A percentile compares a stretch with the other conserved stretches of the same genome.
Conservation (phyloP, 106 monocot species). For the Alisma plantagoaquatica region DNA sequence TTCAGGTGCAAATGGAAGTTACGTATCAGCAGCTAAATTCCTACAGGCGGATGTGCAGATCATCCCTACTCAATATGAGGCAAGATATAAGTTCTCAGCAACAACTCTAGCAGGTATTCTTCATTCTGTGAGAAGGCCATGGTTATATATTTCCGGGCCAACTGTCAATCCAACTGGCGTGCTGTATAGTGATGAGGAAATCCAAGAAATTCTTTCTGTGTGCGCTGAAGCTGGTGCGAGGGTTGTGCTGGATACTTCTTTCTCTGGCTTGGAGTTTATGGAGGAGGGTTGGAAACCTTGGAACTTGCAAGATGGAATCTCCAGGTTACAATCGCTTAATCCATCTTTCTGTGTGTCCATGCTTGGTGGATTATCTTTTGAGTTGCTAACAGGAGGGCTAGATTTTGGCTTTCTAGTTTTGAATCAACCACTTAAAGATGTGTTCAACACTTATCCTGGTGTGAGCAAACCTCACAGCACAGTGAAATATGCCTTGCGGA, state of each 20-base stretch:
- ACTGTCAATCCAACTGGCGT: slow-evolving; percentile 65
- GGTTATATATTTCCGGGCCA: slow-evolving; percentile 84
- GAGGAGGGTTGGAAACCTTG: slow-evolving; percentile 45
- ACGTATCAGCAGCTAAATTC: slow-evolving; percentile 76
- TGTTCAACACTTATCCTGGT: slow-evolving; percentile 48
- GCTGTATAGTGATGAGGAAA: slow-evolving; percentile 65
- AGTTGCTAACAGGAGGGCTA: slow-evolving; percentile 61
- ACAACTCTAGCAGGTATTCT: slow-evolving; percentile 34
- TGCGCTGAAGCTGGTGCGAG: slow-evolving; percentile 64
- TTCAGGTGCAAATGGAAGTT: slow-evolving; percentile 68
- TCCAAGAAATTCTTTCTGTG: slow-evolving; percentile 43
- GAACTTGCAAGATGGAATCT: slow-evolving; percentile 37
- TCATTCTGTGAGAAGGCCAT: slow-evolving; percentile 40
- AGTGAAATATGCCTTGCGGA: slow-evolving; percentile 61
- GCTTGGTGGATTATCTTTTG: slow-evolving; percentile 71
- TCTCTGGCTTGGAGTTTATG: slow-evolving; percentile 75
- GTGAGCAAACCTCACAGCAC: slow-evolving; percentile 74
- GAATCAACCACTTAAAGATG: slow-evolving; percentile 46
- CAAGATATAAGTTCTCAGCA: slow-evolving; percentile 49
- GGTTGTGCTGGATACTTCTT: slow-evolving; percentile 79
- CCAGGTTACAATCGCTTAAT: slow-evolving; percentile 9
- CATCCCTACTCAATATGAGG: slow-evolving; percentile 34
- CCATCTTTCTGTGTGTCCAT: slow-evolving; percentile 48
- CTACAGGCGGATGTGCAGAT: slow-evolving; percentile 43
- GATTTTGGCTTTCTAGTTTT: slow-evolving; percentile 68